phyloP scores from a whole-genome alignment of 2,329 filamentous ascomycete species.

The Diaporthe sp. region DNA sequence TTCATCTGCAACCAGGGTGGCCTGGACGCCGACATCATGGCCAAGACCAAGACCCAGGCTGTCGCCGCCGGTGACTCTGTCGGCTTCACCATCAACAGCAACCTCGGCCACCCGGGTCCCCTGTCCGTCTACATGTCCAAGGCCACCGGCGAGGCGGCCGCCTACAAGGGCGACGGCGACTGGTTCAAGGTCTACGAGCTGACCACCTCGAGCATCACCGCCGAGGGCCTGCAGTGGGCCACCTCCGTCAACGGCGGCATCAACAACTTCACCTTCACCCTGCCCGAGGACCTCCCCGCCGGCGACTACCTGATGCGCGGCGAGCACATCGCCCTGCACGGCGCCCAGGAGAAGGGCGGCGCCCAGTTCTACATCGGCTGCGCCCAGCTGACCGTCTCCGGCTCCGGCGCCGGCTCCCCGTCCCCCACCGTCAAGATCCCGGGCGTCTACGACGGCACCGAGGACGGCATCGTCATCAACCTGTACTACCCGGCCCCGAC shows the following conservation, averaged over 20 bases:
- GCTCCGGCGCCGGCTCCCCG: conserved; percentile 49
- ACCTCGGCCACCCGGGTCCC: conserved; percentile 55
- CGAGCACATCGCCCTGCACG: conserved; percentile 57
- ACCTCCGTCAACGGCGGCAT: conserved; percentile 47
- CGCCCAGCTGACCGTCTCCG: conserved; percentile 51
- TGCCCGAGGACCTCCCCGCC: conserved; percentile 48
- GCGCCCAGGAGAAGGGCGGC: conserved; percentile 49
- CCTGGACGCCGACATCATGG: conserved; percentile 52
- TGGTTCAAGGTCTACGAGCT: conserved; percentile 56
- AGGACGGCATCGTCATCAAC: conserved; percentile 52
- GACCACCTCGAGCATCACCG: conserved; percentile 48
- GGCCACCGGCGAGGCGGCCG: conserved; percentile 48
- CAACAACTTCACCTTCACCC: conserved; percentile 53
- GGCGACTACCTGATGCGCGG: conserved; percentile 59
- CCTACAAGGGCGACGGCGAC: conserved; percentile 52
- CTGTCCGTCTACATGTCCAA: conserved; percentile 55
- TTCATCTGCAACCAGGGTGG: conserved; percentile 57
- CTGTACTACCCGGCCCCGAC: conserved; percentile 53
- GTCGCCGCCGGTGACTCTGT: conserved; percentile 56
- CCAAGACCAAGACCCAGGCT: conserved; percentile 52
- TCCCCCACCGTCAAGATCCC: conserved; percentile 50
- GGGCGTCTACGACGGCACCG: conserved; percentile 50
- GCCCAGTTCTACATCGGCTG: conserved; percentile 57
- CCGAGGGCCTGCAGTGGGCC: conserved; percentile 50
- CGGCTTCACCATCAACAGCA: conserved; percentile 55